phyloP scores from a whole-genome alignment of 2,329 filamentous ascomycete species.

The Ilyonectria sp. region DNA sequence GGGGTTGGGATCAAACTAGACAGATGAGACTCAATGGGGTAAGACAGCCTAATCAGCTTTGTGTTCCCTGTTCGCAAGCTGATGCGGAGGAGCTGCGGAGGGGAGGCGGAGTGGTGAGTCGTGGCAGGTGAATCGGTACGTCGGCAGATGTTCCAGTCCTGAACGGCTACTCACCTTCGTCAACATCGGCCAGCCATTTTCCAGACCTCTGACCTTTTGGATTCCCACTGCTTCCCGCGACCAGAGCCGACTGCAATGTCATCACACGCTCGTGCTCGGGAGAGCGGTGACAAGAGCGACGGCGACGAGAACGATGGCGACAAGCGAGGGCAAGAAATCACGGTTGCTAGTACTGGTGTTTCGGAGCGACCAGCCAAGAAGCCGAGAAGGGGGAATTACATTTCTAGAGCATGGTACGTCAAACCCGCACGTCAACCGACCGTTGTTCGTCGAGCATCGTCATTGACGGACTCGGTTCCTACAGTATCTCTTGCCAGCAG shows the following conservation, averaged over 20 bases:
- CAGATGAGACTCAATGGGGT: no score
- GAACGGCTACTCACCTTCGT: neutral
- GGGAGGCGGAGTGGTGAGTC: no score
- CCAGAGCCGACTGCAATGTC: neutral
- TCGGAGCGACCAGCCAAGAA: constrained; percentile 7
- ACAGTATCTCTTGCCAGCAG: neutral
- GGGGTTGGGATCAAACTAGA: no score
- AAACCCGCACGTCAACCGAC: neutral
- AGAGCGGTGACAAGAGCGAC: neutral
- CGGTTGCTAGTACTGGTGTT: neutral
- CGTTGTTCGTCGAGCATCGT: neutral
- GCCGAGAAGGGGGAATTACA: neutral
- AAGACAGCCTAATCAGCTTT: no score
- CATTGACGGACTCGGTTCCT: neutral
- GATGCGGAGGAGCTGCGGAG: no score
- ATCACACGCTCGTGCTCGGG: neutral
- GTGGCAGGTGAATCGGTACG: no score
- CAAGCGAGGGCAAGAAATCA: neutral
- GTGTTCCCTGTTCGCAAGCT: no score
- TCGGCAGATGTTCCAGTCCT: no score
- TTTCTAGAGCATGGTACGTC: constrained; percentile 1
- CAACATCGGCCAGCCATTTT: neutral
- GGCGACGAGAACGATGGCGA: constrained; percentile 6
- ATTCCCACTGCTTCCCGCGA: neutral
- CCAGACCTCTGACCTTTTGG: neutral